phyloP scores from a whole-genome alignment of 176 grass and related monocot genomes.

The Thinopyrum elongatum region DNA sequence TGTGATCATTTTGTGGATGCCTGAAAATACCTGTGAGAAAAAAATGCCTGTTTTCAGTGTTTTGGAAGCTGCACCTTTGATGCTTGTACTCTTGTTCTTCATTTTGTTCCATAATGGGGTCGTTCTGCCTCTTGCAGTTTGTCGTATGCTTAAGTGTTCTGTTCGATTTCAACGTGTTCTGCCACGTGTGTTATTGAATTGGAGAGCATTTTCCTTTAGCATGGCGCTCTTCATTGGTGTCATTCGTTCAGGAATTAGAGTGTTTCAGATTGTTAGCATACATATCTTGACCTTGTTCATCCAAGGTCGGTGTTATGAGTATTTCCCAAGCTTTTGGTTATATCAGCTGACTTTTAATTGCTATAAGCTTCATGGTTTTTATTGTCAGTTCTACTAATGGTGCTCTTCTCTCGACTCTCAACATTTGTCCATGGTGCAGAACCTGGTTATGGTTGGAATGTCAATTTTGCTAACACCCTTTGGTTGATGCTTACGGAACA shows the following conservation, averaged over 20 bases:
- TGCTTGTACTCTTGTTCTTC: background rate
- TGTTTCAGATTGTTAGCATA: background rate
- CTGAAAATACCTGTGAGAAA: background rate
- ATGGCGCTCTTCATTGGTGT: background rate
- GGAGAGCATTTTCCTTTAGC: background rate
- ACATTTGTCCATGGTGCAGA: background rate
- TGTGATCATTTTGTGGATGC: background rate
- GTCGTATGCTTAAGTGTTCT: background rate
- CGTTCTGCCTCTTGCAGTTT: background rate
- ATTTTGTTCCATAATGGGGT: background rate
- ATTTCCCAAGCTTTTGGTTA: background rate
- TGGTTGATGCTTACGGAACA: too few relatives aligned
- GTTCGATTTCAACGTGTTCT: background rate
- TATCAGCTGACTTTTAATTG: background rate
- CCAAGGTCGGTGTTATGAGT: background rate
- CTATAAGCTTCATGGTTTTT: background rate
- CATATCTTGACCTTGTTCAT: background rate
- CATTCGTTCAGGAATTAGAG: too few relatives aligned
- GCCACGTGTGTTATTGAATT: too few relatives aligned
- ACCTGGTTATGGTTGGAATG: background rate
- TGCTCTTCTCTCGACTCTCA: rapidly evolving
- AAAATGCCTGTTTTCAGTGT: background rate
- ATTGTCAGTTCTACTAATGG: background rate
- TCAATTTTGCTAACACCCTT: background rate
- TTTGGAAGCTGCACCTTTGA: background rate